These are phyloP conservation scores for Sphagnum magellanicum DNA, from an alignment of 228 moss, liverwort and hornwort genomes.

Conservation along the genomic window DNA sequence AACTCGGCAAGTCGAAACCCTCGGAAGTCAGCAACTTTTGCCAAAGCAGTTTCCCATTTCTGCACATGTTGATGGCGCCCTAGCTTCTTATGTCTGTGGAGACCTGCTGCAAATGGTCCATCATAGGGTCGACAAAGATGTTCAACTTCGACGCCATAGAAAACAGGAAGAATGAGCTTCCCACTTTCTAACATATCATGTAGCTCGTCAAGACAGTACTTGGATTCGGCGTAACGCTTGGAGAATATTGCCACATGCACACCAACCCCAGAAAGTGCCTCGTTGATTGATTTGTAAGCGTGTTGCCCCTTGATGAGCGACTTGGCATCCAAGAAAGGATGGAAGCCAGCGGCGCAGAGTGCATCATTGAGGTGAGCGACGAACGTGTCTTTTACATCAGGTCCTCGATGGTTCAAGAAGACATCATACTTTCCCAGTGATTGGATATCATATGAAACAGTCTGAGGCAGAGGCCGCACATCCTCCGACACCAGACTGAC, in stretches of 20 bases:
- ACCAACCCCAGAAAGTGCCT: neutral
- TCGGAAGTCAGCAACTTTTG: neutral
- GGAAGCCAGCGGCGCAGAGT: neutral
- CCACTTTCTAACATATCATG: slow-evolving; percentile 12
- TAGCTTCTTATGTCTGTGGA: neutral
- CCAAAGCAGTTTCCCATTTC: slow-evolving; percentile 21
- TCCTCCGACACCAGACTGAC: too few relatives aligned
- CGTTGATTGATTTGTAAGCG: slow-evolving; percentile 1
- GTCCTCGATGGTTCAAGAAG: too few relatives aligned
- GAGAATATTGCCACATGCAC: slow-evolving; percentile 16
- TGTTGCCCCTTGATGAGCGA: slow-evolving; percentile 3
- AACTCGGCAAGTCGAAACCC: slow-evolving; percentile 7
- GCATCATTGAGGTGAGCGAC: slow-evolving; percentile 2
- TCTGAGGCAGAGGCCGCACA: too few relatives aligned
- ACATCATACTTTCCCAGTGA: too few relatives aligned
- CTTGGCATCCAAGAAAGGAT: slow-evolving; percentile 10
- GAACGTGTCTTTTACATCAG: too few relatives aligned
- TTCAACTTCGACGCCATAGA: slow-evolving; percentile 11
- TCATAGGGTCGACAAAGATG: neutral
- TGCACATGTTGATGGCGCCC: neutral
- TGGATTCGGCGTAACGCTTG: neutral
- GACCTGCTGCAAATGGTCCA: slow-evolving; percentile 8
- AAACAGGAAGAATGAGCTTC: slow-evolving; percentile 12
- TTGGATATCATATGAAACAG: too few relatives aligned
- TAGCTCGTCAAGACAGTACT: slow-evolving; percentile 22